Base-by-base conservation (phyloP, 192 early-diverging fungal species). In the Coemansia sp. region DNA sequence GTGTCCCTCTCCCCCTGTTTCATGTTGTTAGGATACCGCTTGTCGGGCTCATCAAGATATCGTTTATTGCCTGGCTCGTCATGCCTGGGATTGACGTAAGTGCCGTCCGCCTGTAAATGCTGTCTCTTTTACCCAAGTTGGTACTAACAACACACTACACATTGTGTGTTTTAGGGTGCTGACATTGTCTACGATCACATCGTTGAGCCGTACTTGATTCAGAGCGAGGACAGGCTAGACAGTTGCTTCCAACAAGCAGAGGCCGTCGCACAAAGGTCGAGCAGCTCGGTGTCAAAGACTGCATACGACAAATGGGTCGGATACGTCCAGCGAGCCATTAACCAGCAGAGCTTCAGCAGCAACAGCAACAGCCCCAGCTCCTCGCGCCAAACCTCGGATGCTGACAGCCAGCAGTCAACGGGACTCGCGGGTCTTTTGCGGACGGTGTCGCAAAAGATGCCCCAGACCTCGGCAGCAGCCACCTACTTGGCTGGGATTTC, bases 41-140 rank as follows among this genome's bases (percentile, higher is more conserved):
- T 37, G 65, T 74, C 17, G 76, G 72, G 8, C 32, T 83, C 50
- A 64, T 64, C 44, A 83, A 83, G 43, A 56, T 83, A 21, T 42
- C 56, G 1, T 75, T 83, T 50, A 58, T 83, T 29, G 65, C 56
- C 2, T 83, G 76, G 81, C 70, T 83, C 32, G 56, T 79, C 14
- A 55, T 83, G 60, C 81, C 81, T 9, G 75, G 76, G 32, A 79
- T 77, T 35, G 67, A 82, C 19, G 80, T 74, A 74, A 63, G 76
- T 66, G 22, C 24, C 43, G 35, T 18, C 15, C 32, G 34, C 34
- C 14, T n/a, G 32, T 15, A 33, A 52, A 52, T 39, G 29, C 9
- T 4, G 18, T 58, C 56, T 33, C 21, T 34, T 22, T 55, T 29
- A 27, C n/a, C 32, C 32, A 43, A 11, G 12, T 11, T 32, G 37